Conservation (phyloP, 129 eudicot species). For the Centrapalus pauciflorus region DNA sequence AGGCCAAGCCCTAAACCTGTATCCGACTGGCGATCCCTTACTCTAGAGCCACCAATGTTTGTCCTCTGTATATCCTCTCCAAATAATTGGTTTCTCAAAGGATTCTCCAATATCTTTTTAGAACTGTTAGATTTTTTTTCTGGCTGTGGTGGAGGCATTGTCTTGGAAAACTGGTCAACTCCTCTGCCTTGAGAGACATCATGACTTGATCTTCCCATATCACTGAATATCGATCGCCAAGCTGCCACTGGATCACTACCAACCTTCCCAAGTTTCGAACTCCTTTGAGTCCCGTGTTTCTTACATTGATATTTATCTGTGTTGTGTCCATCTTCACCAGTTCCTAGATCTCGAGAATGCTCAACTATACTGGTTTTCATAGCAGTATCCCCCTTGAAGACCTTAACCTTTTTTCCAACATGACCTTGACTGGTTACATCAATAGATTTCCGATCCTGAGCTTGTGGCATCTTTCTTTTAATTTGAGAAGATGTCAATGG, state of each 20-base stretch:
- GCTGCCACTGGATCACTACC: slow-evolving; percentile 24
- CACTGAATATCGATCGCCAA: slow-evolving; percentile 24
- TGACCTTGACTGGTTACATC: slow-evolving; percentile 6
- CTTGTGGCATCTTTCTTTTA: slow-evolving; percentile 40
- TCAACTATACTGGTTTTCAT: slow-evolving; percentile 18
- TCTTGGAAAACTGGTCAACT: slow-evolving; percentile 23
- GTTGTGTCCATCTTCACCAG: slow-evolving; percentile 9
- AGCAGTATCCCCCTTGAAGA: slow-evolving; percentile 16
- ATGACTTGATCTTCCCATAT: slow-evolving; percentile 14
- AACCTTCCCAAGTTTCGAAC: slow-evolving; percentile 14
- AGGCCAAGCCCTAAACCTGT: slow-evolving; percentile 43
- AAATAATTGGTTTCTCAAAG: slow-evolving; percentile 8
- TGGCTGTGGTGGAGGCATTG: slow-evolving; percentile 27
- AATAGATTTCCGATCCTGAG: slow-evolving; percentile 21
- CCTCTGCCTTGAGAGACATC: slow-evolving; percentile 20
- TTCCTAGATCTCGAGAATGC: slow-evolving; percentile 15
- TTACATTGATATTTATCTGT: slow-evolving; percentile 19
- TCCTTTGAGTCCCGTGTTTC: slow-evolving; percentile 33
- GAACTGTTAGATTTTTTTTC: slow-evolving; percentile 28
- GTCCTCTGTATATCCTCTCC: slow-evolving; percentile 28
- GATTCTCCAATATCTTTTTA: slow-evolving; percentile 18
- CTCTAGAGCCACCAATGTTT: neutral
- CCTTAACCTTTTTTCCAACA: slow-evolving; percentile 25
- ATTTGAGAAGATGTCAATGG: slow-evolving; percentile 21
- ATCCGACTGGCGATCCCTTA: slow-evolving; percentile 11